A percentile compares a stretch with the other conserved stretches of the same genome.
Conservation (phyloP, 768 basidiomycete genomes). For the Psilocybe cyanescens region DNA sequence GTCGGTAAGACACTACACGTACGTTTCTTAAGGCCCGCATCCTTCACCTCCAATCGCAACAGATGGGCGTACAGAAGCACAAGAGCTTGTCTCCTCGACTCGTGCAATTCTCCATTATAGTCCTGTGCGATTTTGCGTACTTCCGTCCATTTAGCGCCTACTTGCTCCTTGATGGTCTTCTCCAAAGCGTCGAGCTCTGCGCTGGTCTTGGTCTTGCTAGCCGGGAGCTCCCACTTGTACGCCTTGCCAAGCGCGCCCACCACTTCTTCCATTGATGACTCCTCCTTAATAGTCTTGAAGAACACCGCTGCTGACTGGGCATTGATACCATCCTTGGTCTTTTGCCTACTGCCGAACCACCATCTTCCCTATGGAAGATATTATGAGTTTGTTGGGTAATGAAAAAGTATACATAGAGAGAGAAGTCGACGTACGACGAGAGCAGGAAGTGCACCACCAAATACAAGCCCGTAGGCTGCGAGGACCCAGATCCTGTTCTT, state of each 20-base stretch:
- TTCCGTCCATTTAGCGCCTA: constrained; percentile 59
- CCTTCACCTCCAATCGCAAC: constrained; percentile 63
- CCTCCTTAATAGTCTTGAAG: too few species aligned
- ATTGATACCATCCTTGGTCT: constrained; percentile 33
- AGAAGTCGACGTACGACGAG: constrained; percentile 56
- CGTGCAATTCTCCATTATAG: constrained; percentile 37
- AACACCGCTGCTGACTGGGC: too few species aligned
- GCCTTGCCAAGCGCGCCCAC: too few species aligned
- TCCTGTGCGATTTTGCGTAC: constrained; percentile 46
- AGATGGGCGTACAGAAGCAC: constrained; percentile 86
- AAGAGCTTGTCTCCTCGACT: constrained; percentile 57
- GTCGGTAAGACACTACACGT: constrained; percentile 24
- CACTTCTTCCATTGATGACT: too few species aligned
- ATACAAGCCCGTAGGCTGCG: constrained; percentile 82
- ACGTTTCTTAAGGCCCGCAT: constrained; percentile 67
- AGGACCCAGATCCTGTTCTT: constrained; percentile 93
- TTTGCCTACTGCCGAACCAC: constrained; percentile 69
- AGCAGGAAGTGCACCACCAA: constrained; percentile 85
- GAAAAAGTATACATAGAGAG: constrained; percentile 20
- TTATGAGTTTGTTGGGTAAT: too few species aligned
- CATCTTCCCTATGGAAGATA: constrained; percentile 58
- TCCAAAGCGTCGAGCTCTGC: constrained; percentile 55
- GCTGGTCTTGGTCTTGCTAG: constrained; percentile 29
- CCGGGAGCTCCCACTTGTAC: constrained; percentile 55
- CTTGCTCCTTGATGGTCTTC: constrained; percentile 47